Evolutionary conservation across 352 stramenopile species (phyloP), one percentile per base, ranked within the genome.

Genomic region (Phytophthora cactorum): DNA sequence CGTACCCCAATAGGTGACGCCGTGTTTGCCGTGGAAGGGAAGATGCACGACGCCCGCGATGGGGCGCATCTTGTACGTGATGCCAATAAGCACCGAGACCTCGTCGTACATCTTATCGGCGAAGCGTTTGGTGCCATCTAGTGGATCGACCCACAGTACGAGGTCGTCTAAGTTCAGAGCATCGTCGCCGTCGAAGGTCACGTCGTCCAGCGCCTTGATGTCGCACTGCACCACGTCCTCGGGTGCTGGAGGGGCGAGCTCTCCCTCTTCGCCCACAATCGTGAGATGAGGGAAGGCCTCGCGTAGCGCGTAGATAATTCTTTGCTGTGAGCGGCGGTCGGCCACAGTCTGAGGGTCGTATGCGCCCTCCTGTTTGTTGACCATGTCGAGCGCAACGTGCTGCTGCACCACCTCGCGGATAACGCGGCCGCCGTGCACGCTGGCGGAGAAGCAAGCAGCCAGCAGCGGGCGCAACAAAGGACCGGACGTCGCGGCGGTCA

Each of bases 61-160:
- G 4, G 85, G 82, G 1, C 82, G 82, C 57, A 82, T 73, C 47
- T 85, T 76, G 74, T 88, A 86, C 38, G 83, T 78, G 62, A 93
- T 82, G 63, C 85, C 85, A 36, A 93, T 77, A 32, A 93, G 77
- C 60, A 93, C 85, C 17, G 85, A 93, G 6, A 93, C 85, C 58
- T 93, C 81, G 36, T 93, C 78, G 64, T 81, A 92, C 56, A 83
- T 81, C 38, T 82, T 81, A 55, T 74, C 83, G 10, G 85, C 84
- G 66, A 93, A 93, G 45, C 87, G 89, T 64, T 91, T 91, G 28
- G 85, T 93, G 44, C 85, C 85, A 39, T 93, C 85, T 45, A 93
- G 77, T 39, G 85, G 85, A 47, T 93, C 85, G 55, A 93, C 84
- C 85, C 85, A 93, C 44, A 93, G 56, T 51, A 92, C 83, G n/a